A percentile compares a stretch with the other conserved stretches of the same genome.
Conservation (phyloP, 1,284 basidiomycete genomes). For the Irpex lacteus region DNA sequence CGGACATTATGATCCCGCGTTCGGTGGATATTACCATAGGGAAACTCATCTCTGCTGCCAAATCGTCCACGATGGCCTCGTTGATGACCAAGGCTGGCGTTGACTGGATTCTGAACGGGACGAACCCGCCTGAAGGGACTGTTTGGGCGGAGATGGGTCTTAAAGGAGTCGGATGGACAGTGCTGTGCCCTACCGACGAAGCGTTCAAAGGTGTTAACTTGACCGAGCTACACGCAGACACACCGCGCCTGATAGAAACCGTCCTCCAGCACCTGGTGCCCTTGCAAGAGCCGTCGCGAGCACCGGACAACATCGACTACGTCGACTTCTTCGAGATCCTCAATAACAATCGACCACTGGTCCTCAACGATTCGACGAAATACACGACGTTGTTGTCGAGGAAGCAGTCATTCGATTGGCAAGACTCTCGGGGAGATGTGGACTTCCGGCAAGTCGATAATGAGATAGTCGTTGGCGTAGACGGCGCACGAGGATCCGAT, state of each 20-base stretch:
- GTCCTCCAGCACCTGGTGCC: conserved; percentile 91
- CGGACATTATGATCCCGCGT: conserved; percentile 89
- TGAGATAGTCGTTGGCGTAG: conserved; percentile 61
- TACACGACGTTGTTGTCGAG: conserved; percentile 64
- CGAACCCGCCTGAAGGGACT: conserved; percentile 65
- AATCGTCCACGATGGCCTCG: conserved; percentile 84
- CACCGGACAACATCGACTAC: conserved; percentile 20
- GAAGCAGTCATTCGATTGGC: conserved; percentile 39
- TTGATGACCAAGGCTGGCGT: conserved; percentile 82
- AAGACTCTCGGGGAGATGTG: conserved; percentile 71
- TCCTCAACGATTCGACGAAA: conserved; percentile 65
- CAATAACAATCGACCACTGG: conserved; percentile 69
- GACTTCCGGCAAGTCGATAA: conserved; percentile 67
- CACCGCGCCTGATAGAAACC: conserved; percentile 59
- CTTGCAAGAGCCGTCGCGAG: conserved; percentile 30
- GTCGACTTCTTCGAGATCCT: conserved; percentile 34
- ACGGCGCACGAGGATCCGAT: conserved; percentile 78
- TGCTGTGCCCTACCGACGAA: conserved; percentile 89
- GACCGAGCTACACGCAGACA: conserved; percentile 70
- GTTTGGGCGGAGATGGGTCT: conserved; percentile 52
- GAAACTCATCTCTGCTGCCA: conserved; percentile 89
- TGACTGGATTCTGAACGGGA: conserved; percentile 88
- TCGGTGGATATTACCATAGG: conserved; percentile 81
- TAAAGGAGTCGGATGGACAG: conserved; percentile 64
- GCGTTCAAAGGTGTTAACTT: conserved; percentile 91